Conservation (phyloP, 805 yeast species). For the Candida caryicola region DNA sequence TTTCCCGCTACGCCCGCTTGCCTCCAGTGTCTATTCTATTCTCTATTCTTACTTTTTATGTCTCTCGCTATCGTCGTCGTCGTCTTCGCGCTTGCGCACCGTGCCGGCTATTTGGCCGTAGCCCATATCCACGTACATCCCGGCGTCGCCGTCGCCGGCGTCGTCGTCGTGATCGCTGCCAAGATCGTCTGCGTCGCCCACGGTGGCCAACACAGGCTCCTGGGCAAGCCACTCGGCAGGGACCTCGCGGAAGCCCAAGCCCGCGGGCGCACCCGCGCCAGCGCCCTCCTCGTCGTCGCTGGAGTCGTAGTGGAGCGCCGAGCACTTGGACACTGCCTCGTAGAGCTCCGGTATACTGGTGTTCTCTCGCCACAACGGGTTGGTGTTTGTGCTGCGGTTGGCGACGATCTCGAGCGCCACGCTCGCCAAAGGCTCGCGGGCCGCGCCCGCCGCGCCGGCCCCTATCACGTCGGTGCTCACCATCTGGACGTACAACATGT, state of each 20-base stretch:
- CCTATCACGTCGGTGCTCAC: slow-evolving; percentile 18
- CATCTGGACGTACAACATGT: slow-evolving; percentile 31
- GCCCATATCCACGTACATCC: slow-evolving; percentile 44
- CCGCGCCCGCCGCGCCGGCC: slow-evolving; percentile 8
- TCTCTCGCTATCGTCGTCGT: slow-evolving; percentile 1
- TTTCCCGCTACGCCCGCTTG: too few species aligned
- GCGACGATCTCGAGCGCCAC: slow-evolving; percentile 17
- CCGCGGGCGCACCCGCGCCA: not conserved
- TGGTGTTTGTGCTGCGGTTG: slow-evolving; percentile 1
- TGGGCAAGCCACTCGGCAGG: slow-evolving; percentile 24
- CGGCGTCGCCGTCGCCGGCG: slow-evolving; percentile 31
- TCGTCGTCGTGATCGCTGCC: slow-evolving; percentile 19
- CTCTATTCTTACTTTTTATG: not conserved
- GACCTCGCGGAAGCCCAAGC: slow-evolving; percentile 10
- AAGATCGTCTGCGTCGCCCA: slow-evolving; percentile 40
- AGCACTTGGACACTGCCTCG: slow-evolving; percentile 35
- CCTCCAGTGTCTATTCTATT: too few species aligned
- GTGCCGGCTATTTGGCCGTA: slow-evolving; percentile 34
- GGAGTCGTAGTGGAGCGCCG: slow-evolving; percentile 35
- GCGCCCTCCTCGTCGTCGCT: slow-evolving; percentile 17
- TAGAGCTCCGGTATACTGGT: slow-evolving; percentile 20
- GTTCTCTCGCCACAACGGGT: slow-evolving; percentile 12
- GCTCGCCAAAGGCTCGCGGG: slow-evolving; percentile 20
- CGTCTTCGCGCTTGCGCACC: slow-evolving; percentile 27
- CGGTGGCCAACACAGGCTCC: slow-evolving; percentile 6